phyloP scores from a whole-genome alignment of 768 basidiomycete genomes.

The Amanita polypyramis region DNA sequence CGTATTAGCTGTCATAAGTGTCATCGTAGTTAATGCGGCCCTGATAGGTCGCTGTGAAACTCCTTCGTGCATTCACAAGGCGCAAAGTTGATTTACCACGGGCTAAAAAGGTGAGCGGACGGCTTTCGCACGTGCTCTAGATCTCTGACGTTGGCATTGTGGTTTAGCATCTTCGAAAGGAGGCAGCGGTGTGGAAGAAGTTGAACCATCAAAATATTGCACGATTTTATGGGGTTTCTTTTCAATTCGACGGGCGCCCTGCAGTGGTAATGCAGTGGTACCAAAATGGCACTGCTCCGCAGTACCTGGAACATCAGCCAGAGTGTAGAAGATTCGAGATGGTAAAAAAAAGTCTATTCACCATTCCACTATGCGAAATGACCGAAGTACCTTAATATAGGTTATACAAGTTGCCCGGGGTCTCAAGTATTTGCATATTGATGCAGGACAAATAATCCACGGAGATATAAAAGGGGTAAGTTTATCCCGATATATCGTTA shows the following conservation, averaged over 20 bases:
- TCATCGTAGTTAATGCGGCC: not conserved
- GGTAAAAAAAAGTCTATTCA: conserved; percentile 8
- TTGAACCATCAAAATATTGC: conserved; percentile 31
- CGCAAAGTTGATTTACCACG: conserved; percentile 11
- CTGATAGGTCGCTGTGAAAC: conserved; percentile 17
- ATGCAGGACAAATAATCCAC: conserved; percentile 23
- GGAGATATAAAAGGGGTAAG: conserved; percentile 34
- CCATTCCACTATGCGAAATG: not conserved
- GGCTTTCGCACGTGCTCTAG: not conserved
- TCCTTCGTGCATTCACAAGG: conserved; percentile 15
- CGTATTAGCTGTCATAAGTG: not conserved
- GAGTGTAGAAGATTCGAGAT: conserved; percentile 11
- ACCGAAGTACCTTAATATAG: conserved; percentile 13
- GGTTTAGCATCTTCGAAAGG: conserved; percentile 28
- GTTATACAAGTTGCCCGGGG: conserved; percentile 26
- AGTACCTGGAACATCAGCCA: conserved; percentile 13
- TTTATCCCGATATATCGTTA: not conserved
- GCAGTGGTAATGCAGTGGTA: conserved; percentile 33
- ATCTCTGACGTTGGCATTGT: not conserved
- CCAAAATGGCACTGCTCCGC: conserved; percentile 17
- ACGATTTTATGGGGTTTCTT: conserved; percentile 26
- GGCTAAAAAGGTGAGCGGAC: conserved; percentile 11
- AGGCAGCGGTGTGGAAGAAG: conserved; percentile 29
- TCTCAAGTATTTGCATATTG: conserved; percentile 24
- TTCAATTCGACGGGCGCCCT: conserved; percentile 21